Base-by-base conservation (phyloP, 1,139 yeast genomes). In the Saccharomycopsis hybrid region DNA sequence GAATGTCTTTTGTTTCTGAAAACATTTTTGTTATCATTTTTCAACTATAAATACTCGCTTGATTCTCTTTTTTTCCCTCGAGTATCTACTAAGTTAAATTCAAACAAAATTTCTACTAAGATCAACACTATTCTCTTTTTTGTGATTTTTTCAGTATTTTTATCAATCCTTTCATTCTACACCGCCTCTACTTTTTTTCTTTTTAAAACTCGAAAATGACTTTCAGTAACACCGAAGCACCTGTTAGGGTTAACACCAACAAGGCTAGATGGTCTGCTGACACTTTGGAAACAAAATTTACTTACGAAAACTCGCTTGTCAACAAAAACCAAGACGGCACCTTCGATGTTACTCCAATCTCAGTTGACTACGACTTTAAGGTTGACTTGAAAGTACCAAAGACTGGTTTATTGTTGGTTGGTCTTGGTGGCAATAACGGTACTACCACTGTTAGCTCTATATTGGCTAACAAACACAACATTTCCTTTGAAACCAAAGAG, bases 401-500 rank as follows among this genome's bases (percentile, higher is more conserved):
- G 70, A 78, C 89, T 50, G 97, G 97, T 64, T 73, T 90, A 57
- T 71, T 90, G 80, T 76, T 90, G 58, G 97, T 90, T 49, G 97
- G 97, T 60, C 76, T 89, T 59, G 97, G 97, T 62, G 97, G 97
- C 70, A 90, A 90, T 75, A 90, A 90, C 65, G 97, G 97, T 69
- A 77, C 96, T 55, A 90, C 97, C 28, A 75, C 90, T 61, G 78
- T 89, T 54, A 89, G 94, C 48, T 84, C 96, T 24, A 76, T 84
- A 50, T 77, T 85, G 60, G 95, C 97, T 55, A 90, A 90, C 74
- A 87, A 85, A 64, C 77, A 85, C 68, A 76, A 85, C 57, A 69
- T 90, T 56, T 70, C 78, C 49, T 90, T 90, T 71, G 81, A 86
- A 63, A 89, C 85, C 62, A 88, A 88, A 72, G 85, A 82, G 57